A percentile compares a stretch with the other conserved stretches of the same genome.
Evolutionary conservation across 1,284 basidiomycete genomes (phyloP).

Genomic region (Tilletia walkeri): DNA sequence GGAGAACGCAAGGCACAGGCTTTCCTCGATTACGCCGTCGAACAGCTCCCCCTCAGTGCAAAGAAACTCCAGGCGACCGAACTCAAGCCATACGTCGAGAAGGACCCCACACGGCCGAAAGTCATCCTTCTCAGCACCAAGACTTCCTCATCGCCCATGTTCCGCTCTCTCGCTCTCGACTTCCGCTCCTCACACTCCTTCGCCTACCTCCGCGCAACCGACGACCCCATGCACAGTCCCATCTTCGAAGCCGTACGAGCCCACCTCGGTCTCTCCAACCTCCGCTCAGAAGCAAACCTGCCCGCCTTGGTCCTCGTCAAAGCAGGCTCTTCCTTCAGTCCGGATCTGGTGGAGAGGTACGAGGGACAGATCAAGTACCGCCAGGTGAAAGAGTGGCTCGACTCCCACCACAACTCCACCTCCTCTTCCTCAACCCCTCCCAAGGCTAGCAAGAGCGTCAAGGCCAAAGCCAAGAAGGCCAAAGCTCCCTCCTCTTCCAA

Average conservation of each 20-base stretch:
- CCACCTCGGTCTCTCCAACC: constrained; percentile 35
- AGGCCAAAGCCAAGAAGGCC: constrained; percentile 27
- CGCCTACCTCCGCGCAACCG: constrained; percentile 42
- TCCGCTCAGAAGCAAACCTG: constrained; percentile 35
- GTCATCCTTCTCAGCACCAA: constrained; percentile 52
- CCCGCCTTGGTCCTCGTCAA: constrained; percentile 44
- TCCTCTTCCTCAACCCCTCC: background rate
- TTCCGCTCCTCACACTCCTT: constrained; percentile 45
- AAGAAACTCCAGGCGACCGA: constrained; percentile 67
- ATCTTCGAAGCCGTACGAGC: constrained; percentile 35
- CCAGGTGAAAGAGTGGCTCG: constrained; percentile 45
- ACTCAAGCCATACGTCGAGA: constrained; percentile 32
- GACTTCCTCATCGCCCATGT: constrained; percentile 46
- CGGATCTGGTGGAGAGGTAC: constrained; percentile 37
- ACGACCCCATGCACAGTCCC: constrained; percentile 25
- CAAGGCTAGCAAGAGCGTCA: constrained; percentile 27
- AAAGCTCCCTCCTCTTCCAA: constrained; percentile 20
- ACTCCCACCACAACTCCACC: constrained; percentile 25
- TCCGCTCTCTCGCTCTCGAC: constrained; percentile 51
- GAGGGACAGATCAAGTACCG: constrained; percentile 44
- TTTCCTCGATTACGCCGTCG: constrained; percentile 74
- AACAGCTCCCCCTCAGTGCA: constrained; percentile 68
- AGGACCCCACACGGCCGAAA: constrained; percentile 28
- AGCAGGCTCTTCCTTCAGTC: constrained; percentile 25
- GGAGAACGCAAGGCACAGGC: constrained; percentile 71